Evolutionary conservation across 495 filamentous ascomycete genomes (phyloP).

Genomic region (Tuber borchii): DNA sequence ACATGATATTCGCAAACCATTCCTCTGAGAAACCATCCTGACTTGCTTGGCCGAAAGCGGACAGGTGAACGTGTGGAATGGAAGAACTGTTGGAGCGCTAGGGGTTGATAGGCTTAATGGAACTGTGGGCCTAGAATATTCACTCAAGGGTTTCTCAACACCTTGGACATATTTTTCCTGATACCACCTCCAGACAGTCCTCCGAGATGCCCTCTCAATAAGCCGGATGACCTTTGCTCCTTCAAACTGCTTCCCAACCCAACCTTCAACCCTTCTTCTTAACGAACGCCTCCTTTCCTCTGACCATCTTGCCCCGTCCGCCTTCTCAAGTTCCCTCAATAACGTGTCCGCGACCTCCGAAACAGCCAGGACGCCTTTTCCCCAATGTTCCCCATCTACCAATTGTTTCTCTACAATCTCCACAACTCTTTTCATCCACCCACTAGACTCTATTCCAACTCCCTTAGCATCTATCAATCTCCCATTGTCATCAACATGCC

Average conservation of each 20-base stretch:
- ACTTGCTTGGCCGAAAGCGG: constrained; percentile 90
- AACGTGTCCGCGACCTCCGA: constrained; percentile 45
- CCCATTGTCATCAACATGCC: constrained; percentile 86
- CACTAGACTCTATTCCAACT: constrained; percentile 54
- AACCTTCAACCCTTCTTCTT: constrained; percentile 52
- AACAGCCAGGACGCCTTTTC: constrained; percentile 62
- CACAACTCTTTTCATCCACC: constrained; percentile 94
- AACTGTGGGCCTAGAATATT: constrained; percentile 68
- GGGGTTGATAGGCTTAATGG: constrained; percentile 72
- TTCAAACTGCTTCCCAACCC: constrained; percentile 77
- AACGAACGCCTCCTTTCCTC: constrained; percentile 44
- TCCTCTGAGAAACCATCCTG: constrained; percentile 89
- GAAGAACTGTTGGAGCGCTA: constrained; percentile 86
- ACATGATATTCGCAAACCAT: constrained; percentile 85
- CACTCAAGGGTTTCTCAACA: constrained; percentile 51
- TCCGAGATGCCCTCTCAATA: constrained; percentile 73
- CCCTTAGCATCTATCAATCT: constrained; percentile 69
- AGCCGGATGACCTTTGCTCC: constrained; percentile 79
- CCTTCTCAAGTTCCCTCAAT: constrained; percentile 48
- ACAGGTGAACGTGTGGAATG: constrained; percentile 98
- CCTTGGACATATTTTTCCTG: constrained; percentile 67
- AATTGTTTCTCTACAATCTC: constrained; percentile 90
- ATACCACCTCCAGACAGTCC: constrained; percentile 80
- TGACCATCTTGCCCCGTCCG: constrained; percentile 44
- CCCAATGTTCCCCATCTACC: constrained; percentile 80